phyloP scores from a whole-genome alignment of 148 eudicot genomes.

The Gaultheria prostrata region DNA sequence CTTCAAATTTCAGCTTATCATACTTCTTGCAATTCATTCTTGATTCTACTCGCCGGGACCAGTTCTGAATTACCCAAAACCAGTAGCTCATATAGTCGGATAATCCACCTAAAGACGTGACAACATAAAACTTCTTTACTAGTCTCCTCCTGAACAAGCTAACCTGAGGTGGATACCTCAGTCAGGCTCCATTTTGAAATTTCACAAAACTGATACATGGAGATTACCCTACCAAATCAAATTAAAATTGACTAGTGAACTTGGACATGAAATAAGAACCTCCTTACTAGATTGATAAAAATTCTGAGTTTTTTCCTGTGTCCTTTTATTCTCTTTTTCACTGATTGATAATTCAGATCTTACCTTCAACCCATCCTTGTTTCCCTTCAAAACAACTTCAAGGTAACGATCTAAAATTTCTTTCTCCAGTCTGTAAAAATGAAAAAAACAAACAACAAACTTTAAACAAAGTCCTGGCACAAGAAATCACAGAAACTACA shows the following conservation, averaged over 20 bases:
- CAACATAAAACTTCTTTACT: slow-evolving; percentile 8
- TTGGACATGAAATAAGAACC: background rate
- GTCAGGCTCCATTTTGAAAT: background rate
- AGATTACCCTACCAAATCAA: background rate
- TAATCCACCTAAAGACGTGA: slow-evolving; percentile 1
- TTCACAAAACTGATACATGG: background rate
- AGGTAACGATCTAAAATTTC: slow-evolving; percentile 94
- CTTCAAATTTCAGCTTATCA: background rate
- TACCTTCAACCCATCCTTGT: slow-evolving; percentile 97
- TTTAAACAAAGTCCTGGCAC: background rate
- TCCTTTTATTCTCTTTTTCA: background rate
- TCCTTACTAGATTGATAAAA: background rate
- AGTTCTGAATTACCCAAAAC: background rate
- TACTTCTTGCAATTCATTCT: background rate
- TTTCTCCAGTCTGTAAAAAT: slow-evolving; percentile 75
- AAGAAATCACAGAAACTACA: slow-evolving; percentile 14
- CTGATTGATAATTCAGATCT: background rate
- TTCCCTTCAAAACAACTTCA: slow-evolving; percentile 91
- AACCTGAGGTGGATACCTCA: background rate
- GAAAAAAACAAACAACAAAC: background rate
- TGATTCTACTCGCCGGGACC: background rate
- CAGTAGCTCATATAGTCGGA: background rate
- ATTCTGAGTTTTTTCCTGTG: background rate
- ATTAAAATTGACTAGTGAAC: background rate
- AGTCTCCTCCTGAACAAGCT: background rate